Conservation (phyloP, 192 early-diverging fungal genomes). For the Coemansia sp. region DNA sequence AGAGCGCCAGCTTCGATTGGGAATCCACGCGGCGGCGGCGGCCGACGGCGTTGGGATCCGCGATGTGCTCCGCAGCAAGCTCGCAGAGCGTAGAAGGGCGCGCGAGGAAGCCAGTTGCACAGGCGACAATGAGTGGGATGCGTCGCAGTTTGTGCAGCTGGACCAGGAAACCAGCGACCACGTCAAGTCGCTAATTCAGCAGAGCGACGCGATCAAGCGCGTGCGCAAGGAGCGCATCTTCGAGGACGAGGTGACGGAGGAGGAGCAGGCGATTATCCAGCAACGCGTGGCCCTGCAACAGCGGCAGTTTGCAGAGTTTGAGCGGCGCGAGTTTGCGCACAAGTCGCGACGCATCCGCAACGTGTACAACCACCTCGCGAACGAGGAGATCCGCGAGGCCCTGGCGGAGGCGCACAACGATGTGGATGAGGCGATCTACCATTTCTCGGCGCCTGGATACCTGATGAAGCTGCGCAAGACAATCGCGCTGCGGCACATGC, state of each 20-base stretch:
- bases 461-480: conserved; percentile 65
- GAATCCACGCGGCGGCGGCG: not conserved
- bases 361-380: conserved; percentile 75
- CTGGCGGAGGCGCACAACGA: conserved; percentile 78
- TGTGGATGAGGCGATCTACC: conserved; percentile 89
- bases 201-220: conserved; percentile 71
- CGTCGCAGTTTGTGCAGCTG: conserved; percentile 55
- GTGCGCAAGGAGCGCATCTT: conserved; percentile 89
- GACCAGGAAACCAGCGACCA: conserved; percentile 56
- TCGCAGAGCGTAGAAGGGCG: conserved; percentile 22
- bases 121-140: conserved; percentile 52
- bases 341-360: conserved; percentile 77
- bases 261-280: conserved; percentile 88
- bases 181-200: conserved; percentile 54
- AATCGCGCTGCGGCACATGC: conserved; percentile 68
- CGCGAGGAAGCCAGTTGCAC: conserved; percentile 37
- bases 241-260: conserved; percentile 85
- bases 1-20: conserved; percentile 5
- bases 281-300: conserved; percentile 90
- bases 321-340: conserved; percentile 75
- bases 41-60: conserved; percentile 36
- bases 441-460: conserved; percentile 78
- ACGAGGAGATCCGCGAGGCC: conserved; percentile 85
- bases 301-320: conserved; percentile 86
- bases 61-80: conserved; percentile 50